phyloP scores from a whole-genome alignment of 139 green algal genomes.

The Nannochloris sp. region DNA sequence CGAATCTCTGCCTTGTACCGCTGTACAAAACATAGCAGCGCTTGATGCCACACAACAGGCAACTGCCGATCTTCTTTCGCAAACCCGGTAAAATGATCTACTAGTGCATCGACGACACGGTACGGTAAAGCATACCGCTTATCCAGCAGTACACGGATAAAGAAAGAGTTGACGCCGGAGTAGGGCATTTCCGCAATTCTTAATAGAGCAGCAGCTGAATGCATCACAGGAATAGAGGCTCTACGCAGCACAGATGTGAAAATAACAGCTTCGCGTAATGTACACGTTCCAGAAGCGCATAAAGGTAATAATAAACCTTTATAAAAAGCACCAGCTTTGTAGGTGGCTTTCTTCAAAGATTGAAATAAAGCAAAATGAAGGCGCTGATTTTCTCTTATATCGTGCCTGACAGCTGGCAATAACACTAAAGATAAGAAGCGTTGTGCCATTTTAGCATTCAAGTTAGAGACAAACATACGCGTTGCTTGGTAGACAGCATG shows the following conservation, averaged over 20 bases:
- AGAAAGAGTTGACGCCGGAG: slow-evolving; percentile 92
- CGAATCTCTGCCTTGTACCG: slow-evolving; percentile 89
- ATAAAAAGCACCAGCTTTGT: slow-evolving; percentile 97
- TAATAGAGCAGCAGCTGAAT: slow-evolving; percentile 84
- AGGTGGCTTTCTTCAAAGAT: slow-evolving; percentile 93
- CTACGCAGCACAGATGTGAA: slow-evolving; percentile 72
- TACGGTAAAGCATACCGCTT: slow-evolving; percentile 99
- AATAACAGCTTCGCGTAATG: slow-evolving; percentile 92
- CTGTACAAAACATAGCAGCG: slow-evolving; percentile 92
- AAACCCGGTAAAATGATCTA: slow-evolving; percentile 81
- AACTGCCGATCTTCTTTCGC: slow-evolving; percentile 72
- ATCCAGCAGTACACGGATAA: slow-evolving; percentile 94
- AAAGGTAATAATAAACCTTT: slow-evolving; percentile 93
- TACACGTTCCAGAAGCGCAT: slow-evolving; percentile 72
- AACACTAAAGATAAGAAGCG: slow-evolving; percentile 93
- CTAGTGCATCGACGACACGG: slow-evolving; percentile 53
- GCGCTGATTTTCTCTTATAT: slow-evolving; percentile 78
- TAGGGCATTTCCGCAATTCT: slow-evolving; percentile 90
- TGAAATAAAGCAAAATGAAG: slow-evolving; percentile 97
- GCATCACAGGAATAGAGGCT: slow-evolving; percentile 84
- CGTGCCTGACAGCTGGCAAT: slow-evolving; percentile 76
- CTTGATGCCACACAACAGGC: slow-evolving; percentile 98
- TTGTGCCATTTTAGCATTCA: slow-evolving; percentile 83
- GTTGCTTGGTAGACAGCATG: slow-evolving; percentile 88
- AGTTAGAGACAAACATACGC: slow-evolving; percentile 93